Evolutionary conservation across 2,329 filamentous ascomycete genomes (phyloP).

Genomic region (Colletotrichum cuscutae): DNA sequence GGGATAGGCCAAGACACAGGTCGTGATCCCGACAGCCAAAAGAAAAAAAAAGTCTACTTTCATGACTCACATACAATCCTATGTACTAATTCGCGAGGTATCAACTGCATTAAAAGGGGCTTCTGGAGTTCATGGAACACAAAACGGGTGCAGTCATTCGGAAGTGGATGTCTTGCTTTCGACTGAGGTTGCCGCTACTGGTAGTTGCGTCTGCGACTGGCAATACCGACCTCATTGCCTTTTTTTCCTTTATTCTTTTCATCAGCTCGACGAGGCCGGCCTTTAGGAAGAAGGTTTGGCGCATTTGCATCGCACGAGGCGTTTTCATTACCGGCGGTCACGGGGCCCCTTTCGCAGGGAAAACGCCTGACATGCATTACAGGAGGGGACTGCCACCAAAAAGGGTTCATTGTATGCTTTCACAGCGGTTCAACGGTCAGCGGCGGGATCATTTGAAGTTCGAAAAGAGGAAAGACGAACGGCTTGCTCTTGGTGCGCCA

Average conservation of each 20-base stretch:
- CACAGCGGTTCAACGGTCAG: neutral
- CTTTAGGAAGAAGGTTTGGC: constrained; percentile 5
- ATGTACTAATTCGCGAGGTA: constrained; percentile 32
- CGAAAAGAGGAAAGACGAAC: neutral
- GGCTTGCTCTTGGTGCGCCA: neutral
- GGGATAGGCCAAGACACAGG: constrained; percentile 24
- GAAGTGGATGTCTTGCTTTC: neutral
- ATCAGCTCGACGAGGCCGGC: neutral
- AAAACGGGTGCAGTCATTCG: constrained; percentile 10
- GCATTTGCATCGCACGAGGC: constrained; percentile 28
- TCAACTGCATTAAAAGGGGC: constrained; percentile 30
- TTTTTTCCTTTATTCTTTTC: neutral
- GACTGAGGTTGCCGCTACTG: neutral
- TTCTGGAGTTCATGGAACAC: constrained; percentile 28
- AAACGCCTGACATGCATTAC: constrained; percentile 19
- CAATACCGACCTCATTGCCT: neutral
- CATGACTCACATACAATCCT: constrained; percentile 20
- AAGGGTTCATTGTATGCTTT: constrained; percentile 3
- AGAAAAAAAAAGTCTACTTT: neutral
- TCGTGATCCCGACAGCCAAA: neutral
- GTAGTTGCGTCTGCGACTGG: neutral
- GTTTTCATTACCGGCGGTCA: constrained; percentile 26
- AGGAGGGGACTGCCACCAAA: constrained; percentile 3
- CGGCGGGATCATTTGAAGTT: neutral
- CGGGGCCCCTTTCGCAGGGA: neutral